A percentile compares a stretch with the other conserved stretches of the same genome.
phyloP scores from a whole-genome alignment of 116 monocot species.

The Posidonia oceanica region DNA sequence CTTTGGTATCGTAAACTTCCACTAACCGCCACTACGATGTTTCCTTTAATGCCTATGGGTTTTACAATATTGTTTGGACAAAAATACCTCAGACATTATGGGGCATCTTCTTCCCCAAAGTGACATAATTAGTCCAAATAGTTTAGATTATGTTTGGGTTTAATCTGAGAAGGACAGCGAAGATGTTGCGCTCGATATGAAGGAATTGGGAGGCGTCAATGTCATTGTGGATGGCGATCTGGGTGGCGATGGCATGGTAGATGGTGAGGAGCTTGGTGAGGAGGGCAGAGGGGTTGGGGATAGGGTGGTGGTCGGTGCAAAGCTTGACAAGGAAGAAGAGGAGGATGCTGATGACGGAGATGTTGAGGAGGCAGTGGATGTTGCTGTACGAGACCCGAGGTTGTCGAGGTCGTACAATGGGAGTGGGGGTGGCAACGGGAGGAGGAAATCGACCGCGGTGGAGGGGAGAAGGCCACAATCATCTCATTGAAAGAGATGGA shows the following conservation, averaged over 20 bases:
- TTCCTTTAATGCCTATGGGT: no score
- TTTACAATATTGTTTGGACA: no score
- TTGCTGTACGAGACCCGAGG: constrained; percentile 67
- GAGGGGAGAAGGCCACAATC: no score
- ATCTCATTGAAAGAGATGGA: no score
- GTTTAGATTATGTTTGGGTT: no score
- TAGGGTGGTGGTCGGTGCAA: constrained; percentile 72
- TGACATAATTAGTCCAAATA: no score
- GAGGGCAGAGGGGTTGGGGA: constrained; percentile 82
- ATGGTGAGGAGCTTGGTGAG: constrained; percentile 75
- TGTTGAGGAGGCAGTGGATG: constrained; percentile 95
- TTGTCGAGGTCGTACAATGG: constrained; percentile 22
- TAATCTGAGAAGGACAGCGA: constrained; percentile 29
- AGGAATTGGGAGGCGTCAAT: constrained; percentile 90
- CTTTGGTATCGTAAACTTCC: no score
- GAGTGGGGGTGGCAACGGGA: constrained; percentile 7
- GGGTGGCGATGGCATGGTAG: constrained; percentile 61
- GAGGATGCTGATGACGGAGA: constrained; percentile 73
- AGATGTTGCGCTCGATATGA: constrained; percentile 64
- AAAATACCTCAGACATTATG: no score
- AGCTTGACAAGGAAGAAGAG: constrained; percentile 93
- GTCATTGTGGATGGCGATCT: constrained; percentile 89
- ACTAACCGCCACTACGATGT: no score
- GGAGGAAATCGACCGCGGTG: not conserved
- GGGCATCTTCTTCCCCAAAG: no score